Base-by-base conservation (phyloP, 805 yeast species). In the Metschnikowia borealis region DNA sequence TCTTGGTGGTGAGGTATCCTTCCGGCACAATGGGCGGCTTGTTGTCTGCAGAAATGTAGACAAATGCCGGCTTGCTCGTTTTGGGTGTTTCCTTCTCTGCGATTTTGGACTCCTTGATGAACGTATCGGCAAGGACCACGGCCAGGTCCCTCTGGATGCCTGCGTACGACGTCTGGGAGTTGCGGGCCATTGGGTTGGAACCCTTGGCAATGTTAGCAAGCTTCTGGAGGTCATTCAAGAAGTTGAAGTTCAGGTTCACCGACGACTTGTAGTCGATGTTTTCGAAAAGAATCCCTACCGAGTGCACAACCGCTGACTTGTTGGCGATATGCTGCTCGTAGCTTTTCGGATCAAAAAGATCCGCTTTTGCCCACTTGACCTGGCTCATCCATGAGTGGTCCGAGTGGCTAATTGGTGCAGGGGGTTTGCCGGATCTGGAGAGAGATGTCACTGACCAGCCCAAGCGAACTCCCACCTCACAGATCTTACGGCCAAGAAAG, bases 11-110 rank as follows among this genome's bases (percentile, higher is more conserved):
- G 34, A 90, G 80, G 64, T 90, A 90, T 1, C 85, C 90, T 0
- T 69, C 60, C 1, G 94, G 92, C 14, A 58, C 53, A 5, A 87
- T 68, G 0, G 91, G 89, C 47, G 81, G 79, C 48, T 84, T 84
- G 44, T 74, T 68, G 57, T 88, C 95, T 1, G 97, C 96, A 0
- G 96, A 87, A 1, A 90, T 77, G 60, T 88, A 90, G 0, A 86
- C 89, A 61, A 85, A 84, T 15, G 62, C 46, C 3, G 70, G 79
- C 18, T 54, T 53, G 10, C 5, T 13, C 5, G 36, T 5, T 5
- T 13, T 18, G 10, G 17, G 41, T 14, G 18, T 4, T 13, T 17
- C 18, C 17, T 39, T 39, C 13, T 10, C n/a, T 10, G 23, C 34
- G 5, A 6, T 29, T 29, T 39, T 39, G 34, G 21, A 26, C 39